These are phyloP conservation scores for Casuarina glauca DNA, from an alignment of 306 rosid species.

Conservation along the genomic window DNA sequence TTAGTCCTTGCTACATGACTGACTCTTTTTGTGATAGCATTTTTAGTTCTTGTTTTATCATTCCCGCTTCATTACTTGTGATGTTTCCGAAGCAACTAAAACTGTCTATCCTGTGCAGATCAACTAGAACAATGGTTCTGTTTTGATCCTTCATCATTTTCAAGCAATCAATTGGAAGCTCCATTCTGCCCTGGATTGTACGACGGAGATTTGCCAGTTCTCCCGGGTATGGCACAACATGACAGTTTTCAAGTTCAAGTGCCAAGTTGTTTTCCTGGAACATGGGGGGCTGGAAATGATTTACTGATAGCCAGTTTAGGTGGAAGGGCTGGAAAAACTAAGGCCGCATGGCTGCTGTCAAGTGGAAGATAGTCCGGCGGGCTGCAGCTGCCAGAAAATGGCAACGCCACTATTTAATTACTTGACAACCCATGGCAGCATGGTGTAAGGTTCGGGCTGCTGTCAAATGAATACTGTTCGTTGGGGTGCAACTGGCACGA, in stretches of 20 bases:
- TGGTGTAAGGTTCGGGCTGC: too few species aligned
- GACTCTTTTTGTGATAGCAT: background rate
- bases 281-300: slow-evolving; percentile 28
- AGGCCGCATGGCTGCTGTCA: slow-evolving; percentile 48
- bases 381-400: slow-evolving; percentile 41
- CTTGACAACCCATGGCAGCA: background rate
- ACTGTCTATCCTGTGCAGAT: slow-evolving; percentile 30
- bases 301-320: slow-evolving; percentile 8
- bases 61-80: background rate
- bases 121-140: slow-evolving; percentile 23
- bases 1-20: background rate
- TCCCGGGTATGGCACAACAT: slow-evolving; percentile 24
- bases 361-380: slow-evolving; percentile 38
- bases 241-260: slow-evolving; percentile 19
- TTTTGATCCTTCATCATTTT: background rate
- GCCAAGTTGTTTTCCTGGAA: slow-evolving; percentile 20
- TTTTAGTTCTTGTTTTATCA: background rate
- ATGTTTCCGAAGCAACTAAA: slow-evolving; percentile 1
- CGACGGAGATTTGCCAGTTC: slow-evolving; percentile 21
- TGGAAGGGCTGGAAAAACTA: slow-evolving; percentile 38
- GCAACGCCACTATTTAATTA: slow-evolving; percentile 21
- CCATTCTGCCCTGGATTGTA: background rate
- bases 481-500: too few species aligned
- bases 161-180: too few species aligned
- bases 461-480: too few species aligned